Conservation (phyloP, 2,329 filamentous ascomycete species). For the Fusarium sp. region DNA sequence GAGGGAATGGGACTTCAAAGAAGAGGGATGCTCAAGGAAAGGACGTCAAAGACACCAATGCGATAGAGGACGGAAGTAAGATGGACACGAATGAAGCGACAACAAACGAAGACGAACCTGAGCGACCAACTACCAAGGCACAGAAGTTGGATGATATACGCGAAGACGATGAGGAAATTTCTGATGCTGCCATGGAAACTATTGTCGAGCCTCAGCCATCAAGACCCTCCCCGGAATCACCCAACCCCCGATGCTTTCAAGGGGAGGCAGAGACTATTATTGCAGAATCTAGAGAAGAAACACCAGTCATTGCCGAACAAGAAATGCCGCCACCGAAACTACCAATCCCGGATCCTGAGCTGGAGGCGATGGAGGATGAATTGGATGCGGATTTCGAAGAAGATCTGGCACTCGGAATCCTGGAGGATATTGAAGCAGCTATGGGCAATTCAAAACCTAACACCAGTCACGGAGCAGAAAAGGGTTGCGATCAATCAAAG, state of each 20-base stretch:
- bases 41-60: conserved; percentile 19
- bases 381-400: conserved; percentile 45
- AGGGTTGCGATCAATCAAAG: neutral
- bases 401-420: conserved; percentile 45
- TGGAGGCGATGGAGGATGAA: conserved; percentile 44
- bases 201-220: neutral
- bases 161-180: conserved; percentile 32
- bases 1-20: conserved; percentile 50
- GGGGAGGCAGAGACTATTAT: neutral
- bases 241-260: neutral
- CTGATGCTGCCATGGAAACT: neutral
- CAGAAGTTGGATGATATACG: conserved; percentile 19
- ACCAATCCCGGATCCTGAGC: neutral
- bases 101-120: neutral
- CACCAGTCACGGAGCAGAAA: neutral
- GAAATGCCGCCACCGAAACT: neutral
- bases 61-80: conserved; percentile 1
- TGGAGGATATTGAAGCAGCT: conserved; percentile 40
- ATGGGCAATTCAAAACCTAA: conserved; percentile 8
- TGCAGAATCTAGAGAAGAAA: neutral
- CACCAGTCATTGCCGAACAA: neutral
- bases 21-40: conserved; percentile 48
- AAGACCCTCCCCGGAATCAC: neutral
- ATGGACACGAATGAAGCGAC: neutral
- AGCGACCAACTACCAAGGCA: neutral